Evolutionary conservation across 148 eudicot genomes (phyloP).

Genomic region (Rhododendron kiyosumense): DNA sequence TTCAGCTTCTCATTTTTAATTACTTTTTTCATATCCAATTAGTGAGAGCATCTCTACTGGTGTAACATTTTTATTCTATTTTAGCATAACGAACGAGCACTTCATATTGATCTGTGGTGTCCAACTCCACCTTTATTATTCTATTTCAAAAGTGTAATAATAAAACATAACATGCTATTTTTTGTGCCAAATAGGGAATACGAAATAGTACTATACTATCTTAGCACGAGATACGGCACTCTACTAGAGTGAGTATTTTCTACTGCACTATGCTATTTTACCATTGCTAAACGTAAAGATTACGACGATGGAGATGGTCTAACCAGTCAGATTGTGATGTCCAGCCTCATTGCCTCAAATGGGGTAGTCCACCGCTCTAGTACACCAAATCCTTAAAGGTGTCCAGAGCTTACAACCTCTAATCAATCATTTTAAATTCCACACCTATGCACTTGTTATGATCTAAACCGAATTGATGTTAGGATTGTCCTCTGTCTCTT

Average conservation of each 20-base stretch:
- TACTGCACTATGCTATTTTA: background rate
- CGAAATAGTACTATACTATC: background rate
- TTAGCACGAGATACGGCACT: background rate
- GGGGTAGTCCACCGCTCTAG: background rate
- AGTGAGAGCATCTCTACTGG: background rate
- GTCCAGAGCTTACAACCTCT: no score
- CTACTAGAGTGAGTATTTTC: background rate
- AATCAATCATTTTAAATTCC: background rate
- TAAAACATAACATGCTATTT: background rate
- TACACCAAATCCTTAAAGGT: background rate
- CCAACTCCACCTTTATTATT: background rate
- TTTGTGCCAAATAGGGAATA: background rate
- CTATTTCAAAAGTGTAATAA: background rate
- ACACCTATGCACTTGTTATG: background rate
- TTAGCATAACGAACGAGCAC: background rate
- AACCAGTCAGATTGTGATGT: background rate
- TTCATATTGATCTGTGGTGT: background rate
- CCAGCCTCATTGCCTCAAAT: background rate
- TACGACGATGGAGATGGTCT: background rate
- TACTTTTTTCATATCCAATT: no score
- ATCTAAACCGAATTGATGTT: background rate
- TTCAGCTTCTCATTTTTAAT: background rate
- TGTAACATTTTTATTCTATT: background rate
- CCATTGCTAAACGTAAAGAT: background rate
- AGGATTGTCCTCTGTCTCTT: background rate